Base-by-base conservation (phyloP, 495 filamentous ascomycete species). In the Geoglossum glabrum region DNA sequence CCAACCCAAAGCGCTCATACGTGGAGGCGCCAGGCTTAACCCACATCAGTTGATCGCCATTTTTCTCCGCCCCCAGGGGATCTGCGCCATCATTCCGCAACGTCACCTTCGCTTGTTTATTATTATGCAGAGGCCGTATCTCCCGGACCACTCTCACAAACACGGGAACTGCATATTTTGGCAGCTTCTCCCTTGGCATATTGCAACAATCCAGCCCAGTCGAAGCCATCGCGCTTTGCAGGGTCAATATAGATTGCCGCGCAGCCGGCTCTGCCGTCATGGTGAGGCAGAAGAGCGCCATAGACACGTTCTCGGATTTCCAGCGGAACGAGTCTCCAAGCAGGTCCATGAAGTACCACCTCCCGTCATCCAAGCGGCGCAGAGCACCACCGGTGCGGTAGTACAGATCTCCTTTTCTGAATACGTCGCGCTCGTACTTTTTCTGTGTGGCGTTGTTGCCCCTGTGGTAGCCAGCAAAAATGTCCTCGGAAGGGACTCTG, bases 261-360 rank as follows among this genome's bases (percentile, higher is more conserved):
- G 60, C 82, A 83, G 0, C 84, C 84, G 15, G 83, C 84, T 56
- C 83, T 74, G 0, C 83, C 84, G 63, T 88, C 83, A 61, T 86
- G 79, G 34, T 74, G 72, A 5, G 86, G 85, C 0, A 90, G 69
- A 28, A 50, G 46, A 13, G 90, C 84, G 11, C 85, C 85, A 64
- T 90, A 26, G 79, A 81, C 55, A 90, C 85, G 63, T 90, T 90
- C 69, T 89, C 86, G 57, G 78, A 79, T 67, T 90, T 90, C 85
- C 85, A 90, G 3, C 85, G 74, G 69, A 82, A 90, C 0, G 85
- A 89, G 65, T 90, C 86, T 0, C 86, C 86, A 0, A 89, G 70
- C 34, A 78, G 75, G 66, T 92, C 86, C 25, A 86, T 62, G 67
- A 92, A 92, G 65, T 75, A 87, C 85, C 84, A 88, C 15, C 82